Conservation (phyloP, 2,329 filamentous ascomycete species). For the Diaporthe destruens region DNA sequence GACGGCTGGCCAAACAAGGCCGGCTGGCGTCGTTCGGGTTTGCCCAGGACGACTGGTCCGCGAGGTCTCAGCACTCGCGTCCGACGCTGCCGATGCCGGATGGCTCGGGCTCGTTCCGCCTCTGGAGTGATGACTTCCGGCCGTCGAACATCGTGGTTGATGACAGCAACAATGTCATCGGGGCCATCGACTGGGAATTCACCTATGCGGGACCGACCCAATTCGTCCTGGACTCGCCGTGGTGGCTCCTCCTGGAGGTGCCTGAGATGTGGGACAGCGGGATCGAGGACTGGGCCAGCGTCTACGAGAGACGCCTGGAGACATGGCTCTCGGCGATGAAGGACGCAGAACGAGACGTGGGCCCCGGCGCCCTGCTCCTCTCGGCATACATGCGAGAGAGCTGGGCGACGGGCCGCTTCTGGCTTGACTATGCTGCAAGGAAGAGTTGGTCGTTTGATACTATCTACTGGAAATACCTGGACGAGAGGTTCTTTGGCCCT, state of each 20-base stretch:
- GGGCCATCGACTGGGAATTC: constrained; percentile 58
- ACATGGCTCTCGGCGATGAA: constrained; percentile 52
- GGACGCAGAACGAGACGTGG: constrained; percentile 45
- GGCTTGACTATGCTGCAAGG: constrained; percentile 42
- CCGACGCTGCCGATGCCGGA: constrained; percentile 34
- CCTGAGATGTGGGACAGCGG: constrained; percentile 52
- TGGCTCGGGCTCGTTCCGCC: constrained; percentile 42
- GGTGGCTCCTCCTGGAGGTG: constrained; percentile 51
- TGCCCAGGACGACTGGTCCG: constrained; percentile 46
- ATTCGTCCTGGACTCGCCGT: constrained; percentile 50
- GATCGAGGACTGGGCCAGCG: constrained; percentile 48
- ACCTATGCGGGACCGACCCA: constrained; percentile 50
- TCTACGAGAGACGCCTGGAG: constrained; percentile 50
- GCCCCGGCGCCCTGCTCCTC: constrained; percentile 39
- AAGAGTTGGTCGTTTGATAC: constrained; percentile 42
- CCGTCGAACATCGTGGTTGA: constrained; percentile 52
- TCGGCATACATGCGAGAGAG: constrained; percentile 43
- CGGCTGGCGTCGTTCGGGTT: constrained; percentile 49
- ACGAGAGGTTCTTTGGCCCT: constrained; percentile 42
- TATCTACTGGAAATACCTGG: constrained; percentile 42
- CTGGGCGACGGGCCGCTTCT: constrained; percentile 43
- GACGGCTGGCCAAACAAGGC: constrained; percentile 49
- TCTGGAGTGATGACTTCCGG: constrained; percentile 52
- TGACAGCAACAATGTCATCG: constrained; percentile 47
- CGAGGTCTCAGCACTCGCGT: constrained; percentile 38